phyloP scores from a whole-genome alignment of 1,284 basidiomycete genomes.

The Apiotrichum mycotoxinovorans region DNA sequence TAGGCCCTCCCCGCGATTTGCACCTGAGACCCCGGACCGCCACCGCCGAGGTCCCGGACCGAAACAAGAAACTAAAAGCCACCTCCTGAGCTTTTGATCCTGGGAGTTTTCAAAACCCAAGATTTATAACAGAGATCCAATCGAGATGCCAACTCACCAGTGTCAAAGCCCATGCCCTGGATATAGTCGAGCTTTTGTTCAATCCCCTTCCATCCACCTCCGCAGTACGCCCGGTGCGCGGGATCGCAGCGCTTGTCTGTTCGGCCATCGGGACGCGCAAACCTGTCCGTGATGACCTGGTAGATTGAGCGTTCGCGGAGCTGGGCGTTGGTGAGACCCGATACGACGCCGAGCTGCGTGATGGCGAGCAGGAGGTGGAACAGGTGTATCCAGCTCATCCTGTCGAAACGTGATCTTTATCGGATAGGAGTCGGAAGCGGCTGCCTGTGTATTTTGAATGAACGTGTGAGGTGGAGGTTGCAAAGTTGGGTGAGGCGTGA shows the following conservation, averaged over 20 bases:
- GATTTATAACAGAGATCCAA: too few species aligned
- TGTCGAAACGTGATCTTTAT: neutral
- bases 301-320: constrained; percentile 47
- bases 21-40: too few species aligned
- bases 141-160: constrained; percentile 27
- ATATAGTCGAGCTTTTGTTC: constrained; percentile 45
- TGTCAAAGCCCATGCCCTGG: constrained; percentile 50
- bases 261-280: constrained; percentile 37
- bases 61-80: too few species aligned
- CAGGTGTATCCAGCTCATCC: constrained; percentile 6
- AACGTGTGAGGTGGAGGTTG: too few species aligned
- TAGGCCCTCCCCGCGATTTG: neutral
- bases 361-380: neutral
- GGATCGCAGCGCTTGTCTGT: constrained; percentile 29
- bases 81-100: too few species aligned
- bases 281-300: constrained; percentile 48
- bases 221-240: constrained; percentile 37
- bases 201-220: constrained; percentile 44
- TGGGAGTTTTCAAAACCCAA: too few species aligned
- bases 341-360: constrained; percentile 21
- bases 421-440: too few species aligned
- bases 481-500: too few species aligned
- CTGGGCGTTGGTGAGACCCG: constrained; percentile 30
- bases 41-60: too few species aligned
- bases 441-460: too few species aligned